These are phyloP conservation scores for Neurospora tetraspora DNA, from an alignment of 495 filamentous ascomycete species.

Conservation along the genomic window DNA sequence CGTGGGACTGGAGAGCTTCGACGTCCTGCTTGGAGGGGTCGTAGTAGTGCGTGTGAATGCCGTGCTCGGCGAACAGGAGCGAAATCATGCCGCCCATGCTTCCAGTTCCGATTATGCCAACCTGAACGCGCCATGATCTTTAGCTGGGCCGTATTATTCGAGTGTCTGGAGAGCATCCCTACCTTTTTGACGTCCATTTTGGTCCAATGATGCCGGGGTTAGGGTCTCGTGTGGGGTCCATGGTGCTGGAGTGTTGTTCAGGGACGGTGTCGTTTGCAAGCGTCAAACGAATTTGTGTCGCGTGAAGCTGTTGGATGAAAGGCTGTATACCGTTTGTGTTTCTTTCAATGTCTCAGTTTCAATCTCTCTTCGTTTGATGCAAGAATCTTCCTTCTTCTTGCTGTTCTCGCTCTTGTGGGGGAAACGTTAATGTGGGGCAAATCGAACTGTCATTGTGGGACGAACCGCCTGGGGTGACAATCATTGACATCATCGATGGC, in stretches of 20 bases:
- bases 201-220: background rate
- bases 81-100: conserved; percentile 1
- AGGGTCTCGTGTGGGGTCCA: background rate
- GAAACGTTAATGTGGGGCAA: background rate
- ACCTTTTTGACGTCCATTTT: background rate
- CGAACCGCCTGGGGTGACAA: background rate
- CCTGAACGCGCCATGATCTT: background rate
- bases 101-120: background rate
- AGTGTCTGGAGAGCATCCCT: background rate
- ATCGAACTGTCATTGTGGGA: background rate
- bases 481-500: background rate
- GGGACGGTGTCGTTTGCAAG: background rate
- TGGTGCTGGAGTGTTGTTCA: background rate
- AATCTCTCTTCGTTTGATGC: no score
- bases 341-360: no score
- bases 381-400: background rate
- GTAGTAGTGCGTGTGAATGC: conserved; percentile 19
- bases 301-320: background rate
- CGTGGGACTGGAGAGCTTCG: background rate
- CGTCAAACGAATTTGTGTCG: background rate
- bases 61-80: conserved; percentile 16
- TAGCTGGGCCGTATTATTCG: background rate
- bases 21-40: conserved; percentile 21
- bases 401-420: background rate
- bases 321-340: background rate